Conservation (phyloP, 371 early-diverging fungal species). For the Apophysomyces variabilis region DNA sequence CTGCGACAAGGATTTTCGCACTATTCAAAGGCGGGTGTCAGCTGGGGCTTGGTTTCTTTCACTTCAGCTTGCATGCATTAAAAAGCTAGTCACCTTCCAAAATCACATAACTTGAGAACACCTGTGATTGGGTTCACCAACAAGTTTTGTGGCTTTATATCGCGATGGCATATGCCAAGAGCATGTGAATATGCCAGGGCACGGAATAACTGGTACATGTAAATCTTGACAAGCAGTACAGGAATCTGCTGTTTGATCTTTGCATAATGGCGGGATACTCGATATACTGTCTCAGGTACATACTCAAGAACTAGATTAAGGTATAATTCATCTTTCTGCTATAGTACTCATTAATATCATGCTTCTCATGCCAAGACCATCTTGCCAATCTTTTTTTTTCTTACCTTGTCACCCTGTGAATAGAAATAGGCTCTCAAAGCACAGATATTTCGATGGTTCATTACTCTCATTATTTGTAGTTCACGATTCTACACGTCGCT, state of each 20-base stretch:
- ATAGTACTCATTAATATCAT: background rate
- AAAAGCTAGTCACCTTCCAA: conserved; percentile 74
- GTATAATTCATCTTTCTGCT: conserved; percentile 87
- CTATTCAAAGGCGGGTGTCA: conserved; percentile 29
- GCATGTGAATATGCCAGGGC: conserved; percentile 96
- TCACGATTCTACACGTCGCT: conserved; percentile 82
- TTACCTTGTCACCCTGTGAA: conserved; percentile 80
- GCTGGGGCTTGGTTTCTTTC: background rate
- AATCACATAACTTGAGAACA: conserved; percentile 96
- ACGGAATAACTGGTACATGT: conserved; percentile 96
- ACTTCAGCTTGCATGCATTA: background rate
- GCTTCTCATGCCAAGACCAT: background rate
- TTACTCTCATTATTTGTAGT: conserved; percentile 92
- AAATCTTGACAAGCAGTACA: conserved; percentile 87
- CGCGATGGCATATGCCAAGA: conserved; percentile 94
- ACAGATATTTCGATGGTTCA: conserved; percentile 90
- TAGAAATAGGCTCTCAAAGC: conserved; percentile 89
- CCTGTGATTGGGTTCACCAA: conserved; percentile 88
- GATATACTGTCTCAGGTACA: conserved; percentile 93
- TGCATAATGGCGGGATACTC: conserved; percentile 84
- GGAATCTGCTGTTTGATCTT: conserved; percentile 91
- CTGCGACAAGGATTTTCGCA: conserved; percentile 90
- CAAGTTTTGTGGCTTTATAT: conserved; percentile 99
- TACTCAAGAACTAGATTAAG: conserved; percentile 93
- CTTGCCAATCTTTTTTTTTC: background rate